Evolutionary conservation across 2,329 filamentous ascomycete species (phyloP).

Genomic region (Penicillium sp.): DNA sequence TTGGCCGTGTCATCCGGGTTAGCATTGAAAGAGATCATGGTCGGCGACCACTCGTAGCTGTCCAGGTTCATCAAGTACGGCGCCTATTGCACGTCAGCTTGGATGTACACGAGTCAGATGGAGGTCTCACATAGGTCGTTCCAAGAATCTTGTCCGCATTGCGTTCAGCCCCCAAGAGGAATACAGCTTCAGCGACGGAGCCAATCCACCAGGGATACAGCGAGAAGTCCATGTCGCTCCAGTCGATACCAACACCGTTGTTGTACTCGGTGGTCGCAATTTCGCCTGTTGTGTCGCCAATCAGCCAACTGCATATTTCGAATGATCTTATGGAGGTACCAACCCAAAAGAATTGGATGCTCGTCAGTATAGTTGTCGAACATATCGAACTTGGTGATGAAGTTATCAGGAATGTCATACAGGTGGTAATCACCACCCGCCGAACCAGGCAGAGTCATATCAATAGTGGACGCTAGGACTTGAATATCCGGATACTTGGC

Average conservation of each 20-base stretch:
- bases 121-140: slow-evolving; percentile 24
- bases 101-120: not conserved
- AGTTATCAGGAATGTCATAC: slow-evolving; percentile 50
- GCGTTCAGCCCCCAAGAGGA: slow-evolving; percentile 60
- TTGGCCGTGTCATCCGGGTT: slow-evolving; percentile 27
- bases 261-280: slow-evolving; percentile 42
- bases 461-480: slow-evolving; percentile 38
- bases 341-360: slow-evolving; percentile 27
- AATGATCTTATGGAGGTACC: not conserved
- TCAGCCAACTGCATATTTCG: not conserved
- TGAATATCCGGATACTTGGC: slow-evolving; percentile 53
- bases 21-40: slow-evolving; percentile 29
- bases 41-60: slow-evolving; percentile 29
- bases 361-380: slow-evolving; percentile 48
- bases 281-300: slow-evolving; percentile 16
- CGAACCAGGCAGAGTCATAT: slow-evolving; percentile 23
- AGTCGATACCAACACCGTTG: slow-evolving; percentile 41
- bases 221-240: slow-evolving; percentile 43
- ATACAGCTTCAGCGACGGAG: slow-evolving; percentile 61
- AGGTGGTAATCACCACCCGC: slow-evolving; percentile 44
- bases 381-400: slow-evolving; percentile 49
- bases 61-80: slow-evolving; percentile 29
- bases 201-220: slow-evolving; percentile 57
- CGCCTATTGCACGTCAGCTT: slow-evolving; percentile 15
- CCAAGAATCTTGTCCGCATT: slow-evolving; percentile 44